phyloP scores from a whole-genome alignment of 352 stramenopile species.

The Pythium chondricola region DNA sequence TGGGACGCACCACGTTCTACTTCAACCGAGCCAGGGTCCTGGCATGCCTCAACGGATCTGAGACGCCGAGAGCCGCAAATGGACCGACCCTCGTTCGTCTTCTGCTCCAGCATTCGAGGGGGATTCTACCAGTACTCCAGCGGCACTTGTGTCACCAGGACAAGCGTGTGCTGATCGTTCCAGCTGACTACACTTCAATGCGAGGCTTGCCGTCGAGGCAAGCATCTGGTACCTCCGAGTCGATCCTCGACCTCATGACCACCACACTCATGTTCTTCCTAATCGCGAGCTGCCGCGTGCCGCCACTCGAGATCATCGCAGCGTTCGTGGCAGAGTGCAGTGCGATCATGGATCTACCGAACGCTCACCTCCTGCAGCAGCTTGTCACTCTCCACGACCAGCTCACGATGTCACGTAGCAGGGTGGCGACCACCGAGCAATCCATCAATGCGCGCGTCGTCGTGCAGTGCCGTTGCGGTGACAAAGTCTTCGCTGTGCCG shows the following conservation, averaged over 20 bases:
- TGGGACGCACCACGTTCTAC: constrained; percentile 12
- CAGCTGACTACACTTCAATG: constrained; percentile 17
- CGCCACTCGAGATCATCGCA: constrained; percentile 23
- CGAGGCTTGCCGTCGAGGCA: background rate
- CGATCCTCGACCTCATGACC: constrained; percentile 23
- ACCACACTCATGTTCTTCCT: constrained; percentile 49
- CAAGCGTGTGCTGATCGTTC: constrained; percentile 33
- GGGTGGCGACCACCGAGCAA: constrained; percentile 11
- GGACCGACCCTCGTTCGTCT: constrained; percentile 23
- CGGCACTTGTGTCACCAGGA: constrained; percentile 35
- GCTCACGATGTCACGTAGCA: background rate
- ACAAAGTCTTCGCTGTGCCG: constrained; percentile 26
- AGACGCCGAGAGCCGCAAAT: background rate
- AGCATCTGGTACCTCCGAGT: too few relatives aligned
- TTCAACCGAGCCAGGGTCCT: constrained; percentile 12
- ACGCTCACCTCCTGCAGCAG: constrained; percentile 26
- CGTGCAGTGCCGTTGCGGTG: constrained; percentile 38
- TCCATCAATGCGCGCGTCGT: constrained; percentile 10
- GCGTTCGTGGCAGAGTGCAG: constrained; percentile 26
- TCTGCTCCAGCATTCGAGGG: constrained; percentile 28
- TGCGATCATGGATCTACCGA: constrained; percentile 26
- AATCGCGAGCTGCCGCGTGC: constrained; percentile 18
- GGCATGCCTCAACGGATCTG: constrained; percentile 6
- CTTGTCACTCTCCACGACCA: constrained; percentile 18
- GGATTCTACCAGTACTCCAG: constrained; percentile 38